phyloP scores from a whole-genome alignment of 2,329 filamentous ascomycete species.

The Tolypocladium pustulatum region DNA sequence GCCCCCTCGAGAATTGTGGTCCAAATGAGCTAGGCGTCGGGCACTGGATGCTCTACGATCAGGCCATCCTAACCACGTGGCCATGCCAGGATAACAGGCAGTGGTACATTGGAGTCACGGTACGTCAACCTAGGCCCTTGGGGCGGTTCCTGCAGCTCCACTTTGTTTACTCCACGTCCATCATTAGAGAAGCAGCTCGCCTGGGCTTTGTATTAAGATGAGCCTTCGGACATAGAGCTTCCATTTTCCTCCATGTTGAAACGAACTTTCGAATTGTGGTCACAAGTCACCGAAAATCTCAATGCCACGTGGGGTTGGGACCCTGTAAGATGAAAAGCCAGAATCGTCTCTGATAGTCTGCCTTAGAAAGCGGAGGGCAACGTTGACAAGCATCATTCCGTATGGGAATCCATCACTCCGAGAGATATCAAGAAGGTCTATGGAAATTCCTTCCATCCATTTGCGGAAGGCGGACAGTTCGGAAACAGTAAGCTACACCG shows the following conservation, averaged over 20 bases:
- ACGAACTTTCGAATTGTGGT: background rate
- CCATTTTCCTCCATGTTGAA: background rate
- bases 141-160: background rate
- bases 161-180: background rate
- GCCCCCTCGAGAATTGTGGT: constrained; percentile 4
- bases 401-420: constrained; percentile 7
- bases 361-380: constrained; percentile 4
- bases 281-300: background rate
- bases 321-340: background rate
- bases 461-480: constrained; percentile 7
- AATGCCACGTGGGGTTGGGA: background rate
- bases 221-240: background rate
- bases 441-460: constrained; percentile 8
- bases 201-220: background rate
- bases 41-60: constrained; percentile 11
- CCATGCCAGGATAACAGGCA: constrained; percentile 9
- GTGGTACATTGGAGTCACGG: constrained; percentile 11
- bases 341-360: background rate
- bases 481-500: constrained; percentile 1
- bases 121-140: background rate
- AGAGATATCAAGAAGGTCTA: constrained; percentile 8
- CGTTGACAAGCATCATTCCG: constrained; percentile 6
- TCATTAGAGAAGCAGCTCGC: background rate
- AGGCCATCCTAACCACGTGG: constrained; percentile 9
- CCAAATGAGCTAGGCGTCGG: constrained; percentile 6